phyloP scores from a whole-genome alignment of 2,329 filamentous ascomycete genomes.

The Phoma sp. region DNA sequence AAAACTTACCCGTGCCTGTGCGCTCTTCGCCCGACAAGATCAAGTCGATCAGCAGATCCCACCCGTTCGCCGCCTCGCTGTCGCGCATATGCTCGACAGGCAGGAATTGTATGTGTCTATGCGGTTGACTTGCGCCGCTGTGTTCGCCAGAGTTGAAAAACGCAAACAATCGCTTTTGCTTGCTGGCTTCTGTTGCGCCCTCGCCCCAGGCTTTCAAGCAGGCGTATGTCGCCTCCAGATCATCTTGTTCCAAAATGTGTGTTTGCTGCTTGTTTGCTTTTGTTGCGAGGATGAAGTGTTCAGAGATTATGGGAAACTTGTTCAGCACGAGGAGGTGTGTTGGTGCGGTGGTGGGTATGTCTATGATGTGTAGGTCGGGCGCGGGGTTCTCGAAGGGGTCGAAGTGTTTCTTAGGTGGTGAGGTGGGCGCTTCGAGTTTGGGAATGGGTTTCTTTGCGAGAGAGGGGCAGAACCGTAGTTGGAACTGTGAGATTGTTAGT shows the following conservation, averaged over 20 bases:
- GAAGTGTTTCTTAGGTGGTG: constrained; percentile 34
- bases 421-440: constrained; percentile 46
- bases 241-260: constrained; percentile 65
- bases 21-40: constrained; percentile 33
- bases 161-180: constrained; percentile 60
- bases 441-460: constrained; percentile 69
- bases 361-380: constrained; percentile 61
- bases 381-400: constrained; percentile 72
- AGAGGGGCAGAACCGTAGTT: constrained; percentile 74
- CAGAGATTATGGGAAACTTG: constrained; percentile 75
- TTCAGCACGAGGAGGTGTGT: constrained; percentile 73
- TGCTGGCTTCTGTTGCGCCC: too few relatives aligned
- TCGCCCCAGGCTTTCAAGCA: constrained; percentile 66
- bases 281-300: constrained; percentile 77
- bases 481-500: constrained; percentile 63
- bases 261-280: constrained; percentile 70
- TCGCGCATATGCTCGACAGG: constrained; percentile 69
- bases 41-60: constrained; percentile 59
- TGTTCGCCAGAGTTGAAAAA: constrained; percentile 76
- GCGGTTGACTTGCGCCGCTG: constrained; percentile 75
- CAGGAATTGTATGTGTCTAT: constrained; percentile 75
- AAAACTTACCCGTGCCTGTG: constrained; percentile 1
- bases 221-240: constrained; percentile 67
- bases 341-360: constrained; percentile 53
- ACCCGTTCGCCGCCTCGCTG: constrained; percentile 46